Conservation (phyloP, 2,329 filamentous ascomycete species). For the Tolypocladium cylindrosporum region DNA sequence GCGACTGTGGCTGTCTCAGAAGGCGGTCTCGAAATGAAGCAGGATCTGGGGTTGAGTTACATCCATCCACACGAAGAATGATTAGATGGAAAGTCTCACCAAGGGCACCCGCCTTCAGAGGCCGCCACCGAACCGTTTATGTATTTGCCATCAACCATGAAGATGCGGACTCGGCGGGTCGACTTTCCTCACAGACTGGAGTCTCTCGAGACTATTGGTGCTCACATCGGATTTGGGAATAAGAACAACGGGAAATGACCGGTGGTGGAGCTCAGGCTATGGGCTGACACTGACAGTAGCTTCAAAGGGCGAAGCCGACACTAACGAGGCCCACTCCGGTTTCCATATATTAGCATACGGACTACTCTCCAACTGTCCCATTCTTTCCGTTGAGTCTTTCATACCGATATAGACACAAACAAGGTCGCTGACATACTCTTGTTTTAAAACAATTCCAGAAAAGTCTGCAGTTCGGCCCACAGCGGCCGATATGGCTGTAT, state of each 20-base stretch:
- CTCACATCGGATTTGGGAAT: neutral
- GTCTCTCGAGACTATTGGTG: no score
- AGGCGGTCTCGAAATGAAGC: neutral
- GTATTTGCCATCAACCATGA: neutral
- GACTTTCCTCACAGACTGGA: neutral
- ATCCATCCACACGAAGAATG: neutral
- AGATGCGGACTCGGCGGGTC: neutral
- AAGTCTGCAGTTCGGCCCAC: no score
- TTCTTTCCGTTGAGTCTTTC: no score
- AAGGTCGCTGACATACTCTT: no score
- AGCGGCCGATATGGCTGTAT: no score
- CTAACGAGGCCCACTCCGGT: no score
- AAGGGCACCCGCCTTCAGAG: neutral
- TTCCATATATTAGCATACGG: no score
- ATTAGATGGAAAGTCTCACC: neutral
- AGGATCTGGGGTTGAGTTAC: neutral
- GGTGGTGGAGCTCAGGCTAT: neutral
- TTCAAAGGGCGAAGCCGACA: no score
- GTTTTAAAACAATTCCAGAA: no score
- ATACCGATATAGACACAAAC: no score
- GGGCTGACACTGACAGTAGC: neutral
- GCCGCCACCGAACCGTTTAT: neutral
- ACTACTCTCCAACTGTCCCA: no score
- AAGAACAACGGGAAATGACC: neutral
- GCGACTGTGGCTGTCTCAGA: neutral